phyloP scores from a whole-genome alignment of 768 basidiomycete species.

The Terana coerulea region DNA sequence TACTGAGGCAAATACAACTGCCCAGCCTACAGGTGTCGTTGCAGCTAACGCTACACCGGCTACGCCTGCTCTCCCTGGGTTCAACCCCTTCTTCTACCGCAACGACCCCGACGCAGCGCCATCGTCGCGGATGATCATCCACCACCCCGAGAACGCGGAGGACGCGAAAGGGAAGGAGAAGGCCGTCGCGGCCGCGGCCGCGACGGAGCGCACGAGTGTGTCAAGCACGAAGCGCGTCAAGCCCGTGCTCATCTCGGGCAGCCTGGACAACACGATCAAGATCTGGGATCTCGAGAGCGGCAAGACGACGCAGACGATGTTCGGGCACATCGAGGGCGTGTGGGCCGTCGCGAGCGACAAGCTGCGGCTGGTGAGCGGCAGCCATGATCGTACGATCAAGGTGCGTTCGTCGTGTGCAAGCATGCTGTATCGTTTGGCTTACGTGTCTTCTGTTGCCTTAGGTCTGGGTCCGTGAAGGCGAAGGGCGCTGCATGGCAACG shows the following conservation, averaged over 20 bases:
- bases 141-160: not conserved
- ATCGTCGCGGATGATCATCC: conserved; percentile 1
- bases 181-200: not conserved
- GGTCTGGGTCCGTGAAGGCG: conserved; percentile 95
- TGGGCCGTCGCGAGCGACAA: conserved; percentile 95
- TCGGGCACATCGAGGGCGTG: conserved; percentile 98
- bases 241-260: conserved; percentile 82
- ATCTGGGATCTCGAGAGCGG: conserved; percentile 93
- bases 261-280: conserved; percentile 93
- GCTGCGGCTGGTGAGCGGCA: conserved; percentile 85
- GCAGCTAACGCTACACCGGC: not conserved
- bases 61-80: not conserved
- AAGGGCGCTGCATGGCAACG: conserved; percentile 82
- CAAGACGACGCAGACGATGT: conserved; percentile 74
- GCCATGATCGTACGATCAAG: conserved; percentile 97
- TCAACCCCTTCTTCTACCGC: conserved; percentile 11
- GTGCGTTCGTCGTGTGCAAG: conserved; percentile 40
- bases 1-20: too few species aligned
- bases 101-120: not conserved
- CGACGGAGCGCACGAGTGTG: not conserved
- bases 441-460: conserved; percentile 27
- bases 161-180: not conserved
- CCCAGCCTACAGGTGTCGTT: too few species aligned
- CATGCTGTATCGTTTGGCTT: conserved; percentile 2
- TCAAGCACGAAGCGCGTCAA: conserved; percentile 31